These are phyloP conservation scores for Zygoascus biomembranicola DNA, from an alignment of 805 yeast species.

Conservation along the genomic window DNA sequence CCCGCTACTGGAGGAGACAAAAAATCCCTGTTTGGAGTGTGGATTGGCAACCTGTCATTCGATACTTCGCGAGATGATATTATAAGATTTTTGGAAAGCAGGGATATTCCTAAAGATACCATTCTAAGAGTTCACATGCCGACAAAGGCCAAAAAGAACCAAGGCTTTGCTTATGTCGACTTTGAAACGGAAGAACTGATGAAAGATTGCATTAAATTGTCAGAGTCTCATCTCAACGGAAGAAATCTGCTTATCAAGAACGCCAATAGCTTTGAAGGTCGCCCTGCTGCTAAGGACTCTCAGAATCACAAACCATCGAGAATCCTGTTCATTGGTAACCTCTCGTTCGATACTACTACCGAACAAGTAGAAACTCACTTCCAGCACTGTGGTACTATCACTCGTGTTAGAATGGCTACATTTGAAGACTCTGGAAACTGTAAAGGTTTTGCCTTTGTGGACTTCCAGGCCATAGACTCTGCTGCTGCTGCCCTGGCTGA, in stretches of 20 bases:
- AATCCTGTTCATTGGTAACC: slow-evolving; percentile 84
- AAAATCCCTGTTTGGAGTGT: slow-evolving; percentile 59
- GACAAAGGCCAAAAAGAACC: slow-evolving; percentile 43
- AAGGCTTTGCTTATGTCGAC: slow-evolving; percentile 85
- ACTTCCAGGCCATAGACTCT: slow-evolving; percentile 70
- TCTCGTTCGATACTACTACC: slow-evolving; percentile 85
- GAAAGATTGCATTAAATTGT: slow-evolving; percentile 51
- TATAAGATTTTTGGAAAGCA: slow-evolving; percentile 51
- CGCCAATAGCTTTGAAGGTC: slow-evolving; percentile 74
- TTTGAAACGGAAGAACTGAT: slow-evolving; percentile 55
- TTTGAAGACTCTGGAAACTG: slow-evolving; percentile 94
- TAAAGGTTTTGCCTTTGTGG: slow-evolving; percentile 92
- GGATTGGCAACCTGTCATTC: slow-evolving; percentile 91
- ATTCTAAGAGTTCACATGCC: slow-evolving; percentile 78
- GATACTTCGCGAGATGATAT: slow-evolving; percentile 75
- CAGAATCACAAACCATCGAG: slow-evolving; percentile 70
- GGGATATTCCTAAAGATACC: slow-evolving; percentile 46
- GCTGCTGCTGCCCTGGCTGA: slow-evolving; percentile 79
- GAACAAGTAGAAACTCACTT: slow-evolving; percentile 73
- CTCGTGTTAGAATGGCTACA: slow-evolving; percentile 90
- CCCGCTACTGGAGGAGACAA: slow-evolving; percentile 15
- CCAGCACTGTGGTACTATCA: slow-evolving; percentile 85
- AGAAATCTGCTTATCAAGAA: slow-evolving; percentile 80
- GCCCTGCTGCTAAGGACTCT: slow-evolving; percentile 54
- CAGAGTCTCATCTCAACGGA: slow-evolving; percentile 71